Conservation (phyloP, 495 filamentous ascomycete species). For the Pseudoneurospora amorphoporcata region DNA sequence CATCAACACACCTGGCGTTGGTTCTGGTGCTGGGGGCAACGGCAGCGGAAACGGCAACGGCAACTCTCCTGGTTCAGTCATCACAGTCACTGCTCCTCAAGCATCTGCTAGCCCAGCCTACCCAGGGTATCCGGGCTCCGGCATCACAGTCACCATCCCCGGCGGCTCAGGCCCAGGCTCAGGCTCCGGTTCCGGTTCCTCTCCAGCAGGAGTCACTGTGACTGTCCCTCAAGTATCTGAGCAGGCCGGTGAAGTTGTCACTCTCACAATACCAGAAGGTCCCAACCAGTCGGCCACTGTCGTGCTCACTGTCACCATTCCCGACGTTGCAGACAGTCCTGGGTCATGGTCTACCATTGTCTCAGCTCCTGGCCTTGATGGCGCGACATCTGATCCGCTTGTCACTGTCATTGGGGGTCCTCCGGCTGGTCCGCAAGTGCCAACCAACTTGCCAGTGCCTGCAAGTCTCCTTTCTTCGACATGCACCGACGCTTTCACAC, state of each 20-base stretch:
- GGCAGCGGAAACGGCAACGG: background rate
- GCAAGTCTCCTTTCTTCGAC: background rate
- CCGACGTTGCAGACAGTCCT: conserved; percentile 1
- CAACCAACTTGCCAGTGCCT: conserved; percentile 2
- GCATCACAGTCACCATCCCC: conserved; percentile 6
- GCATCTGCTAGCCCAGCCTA: background rate
- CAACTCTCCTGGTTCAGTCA: background rate
- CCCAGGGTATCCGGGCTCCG: background rate
- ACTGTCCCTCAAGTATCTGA: conserved; percentile 1
- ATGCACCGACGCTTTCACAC: background rate
- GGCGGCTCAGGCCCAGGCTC: background rate
- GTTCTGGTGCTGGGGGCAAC: background rate
- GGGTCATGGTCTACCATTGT: conserved; percentile 11
- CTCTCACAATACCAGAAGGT: conserved; percentile 18
- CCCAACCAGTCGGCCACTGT: conserved; percentile 11
- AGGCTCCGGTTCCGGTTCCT: background rate
- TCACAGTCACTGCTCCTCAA: conserved; percentile 4
- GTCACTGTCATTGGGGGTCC: conserved; percentile 10
- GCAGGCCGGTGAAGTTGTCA: conserved; percentile 8
- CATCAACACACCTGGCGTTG: conserved; percentile 1
- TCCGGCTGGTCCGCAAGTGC: background rate
- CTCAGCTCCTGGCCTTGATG: conserved; percentile 1
- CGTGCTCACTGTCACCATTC: conserved; percentile 16
- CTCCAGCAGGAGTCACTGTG: conserved; percentile 3
- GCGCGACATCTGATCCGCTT: conserved; percentile 1